Evolutionary conservation across 352 stramenopile genomes (phyloP).

Genomic region (Globisporangium viniferum): DNA sequence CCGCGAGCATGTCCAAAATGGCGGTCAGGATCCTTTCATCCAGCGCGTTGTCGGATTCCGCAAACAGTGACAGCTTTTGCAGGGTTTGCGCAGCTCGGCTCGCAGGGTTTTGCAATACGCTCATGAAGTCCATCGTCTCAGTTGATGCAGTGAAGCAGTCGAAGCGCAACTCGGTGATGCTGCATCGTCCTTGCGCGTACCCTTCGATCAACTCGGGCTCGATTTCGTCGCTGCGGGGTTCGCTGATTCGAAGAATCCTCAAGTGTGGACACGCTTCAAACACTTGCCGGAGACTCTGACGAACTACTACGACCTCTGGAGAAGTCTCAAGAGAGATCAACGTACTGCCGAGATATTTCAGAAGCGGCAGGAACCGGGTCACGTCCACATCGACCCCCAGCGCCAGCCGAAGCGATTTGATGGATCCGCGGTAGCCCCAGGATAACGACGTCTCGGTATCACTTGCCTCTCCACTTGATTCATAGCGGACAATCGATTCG

Average conservation of each 20-base stretch:
- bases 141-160: not conserved
- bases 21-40: not conserved
- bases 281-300: not conserved
- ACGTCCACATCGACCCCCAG: not conserved
- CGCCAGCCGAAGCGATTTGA: not conserved
- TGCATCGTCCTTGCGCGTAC: not conserved
- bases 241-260: not conserved
- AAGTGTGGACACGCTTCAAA: not conserved
- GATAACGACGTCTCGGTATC: not conserved
- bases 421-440: not conserved
- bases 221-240: not conserved
- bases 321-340: not conserved
- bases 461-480: not conserved
- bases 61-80: not conserved
- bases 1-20: not conserved
- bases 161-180: not conserved
- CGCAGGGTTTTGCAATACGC: not conserved
- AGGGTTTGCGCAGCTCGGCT: not conserved
- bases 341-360: not conserved
- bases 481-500: not conserved
- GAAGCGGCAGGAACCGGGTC: not conserved
- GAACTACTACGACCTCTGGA: not conserved
- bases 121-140: not conserved
- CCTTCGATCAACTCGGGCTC: not conserved
- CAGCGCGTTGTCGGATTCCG: not conserved